Evolutionary conservation across 108 stramenopile genomes (phyloP).

Genomic region (Nitzschia inconspicua): DNA sequence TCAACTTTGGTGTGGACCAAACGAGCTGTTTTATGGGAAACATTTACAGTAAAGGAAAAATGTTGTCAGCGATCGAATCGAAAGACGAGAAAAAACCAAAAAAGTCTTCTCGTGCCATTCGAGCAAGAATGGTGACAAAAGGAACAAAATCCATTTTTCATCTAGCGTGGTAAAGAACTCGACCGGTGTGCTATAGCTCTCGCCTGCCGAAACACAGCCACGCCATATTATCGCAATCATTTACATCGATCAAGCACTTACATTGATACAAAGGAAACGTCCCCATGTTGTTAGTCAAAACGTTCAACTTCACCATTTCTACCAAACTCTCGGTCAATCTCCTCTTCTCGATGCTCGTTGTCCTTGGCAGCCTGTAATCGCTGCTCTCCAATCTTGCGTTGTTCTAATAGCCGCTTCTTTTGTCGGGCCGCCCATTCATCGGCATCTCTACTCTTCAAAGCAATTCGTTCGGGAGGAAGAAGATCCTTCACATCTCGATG

Average conservation of each 20-base stretch:
- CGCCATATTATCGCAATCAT: too few species aligned
- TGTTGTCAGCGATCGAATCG: too few species aligned
- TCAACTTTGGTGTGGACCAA: too few species aligned
- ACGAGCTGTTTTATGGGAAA: too few species aligned
- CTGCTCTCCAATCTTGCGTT: conserved; percentile 56
- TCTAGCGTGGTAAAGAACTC: too few species aligned
- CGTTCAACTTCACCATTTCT: conserved; percentile 34
- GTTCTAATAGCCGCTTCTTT: conserved; percentile 56
- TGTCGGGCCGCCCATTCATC: conserved; percentile 85
- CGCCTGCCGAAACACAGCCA: too few species aligned
- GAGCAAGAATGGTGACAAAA: too few species aligned
- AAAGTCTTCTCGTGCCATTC: too few species aligned
- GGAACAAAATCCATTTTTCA: too few species aligned
- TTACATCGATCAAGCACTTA: background rate
- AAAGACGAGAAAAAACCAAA: too few species aligned
- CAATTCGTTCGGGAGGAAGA: conserved; percentile 80
- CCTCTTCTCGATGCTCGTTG: conserved; percentile 5
- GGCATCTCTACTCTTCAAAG: conserved; percentile 67
- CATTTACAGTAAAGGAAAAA: too few species aligned
- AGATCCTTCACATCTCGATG: conserved; percentile 73
- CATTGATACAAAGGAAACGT: background rate
- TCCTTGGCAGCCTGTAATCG: conserved; percentile 47
- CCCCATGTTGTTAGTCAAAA: conserved; percentile 13
- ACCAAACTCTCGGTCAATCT: conserved; percentile 31
- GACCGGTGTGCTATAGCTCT: too few species aligned